Percentiles rank a stretch among this genome's conserved stretches.
Evolutionary conservation across 2,329 filamentous ascomycete genomes (phyloP).

Genomic region (Trichoderma brevicompactum): DNA sequence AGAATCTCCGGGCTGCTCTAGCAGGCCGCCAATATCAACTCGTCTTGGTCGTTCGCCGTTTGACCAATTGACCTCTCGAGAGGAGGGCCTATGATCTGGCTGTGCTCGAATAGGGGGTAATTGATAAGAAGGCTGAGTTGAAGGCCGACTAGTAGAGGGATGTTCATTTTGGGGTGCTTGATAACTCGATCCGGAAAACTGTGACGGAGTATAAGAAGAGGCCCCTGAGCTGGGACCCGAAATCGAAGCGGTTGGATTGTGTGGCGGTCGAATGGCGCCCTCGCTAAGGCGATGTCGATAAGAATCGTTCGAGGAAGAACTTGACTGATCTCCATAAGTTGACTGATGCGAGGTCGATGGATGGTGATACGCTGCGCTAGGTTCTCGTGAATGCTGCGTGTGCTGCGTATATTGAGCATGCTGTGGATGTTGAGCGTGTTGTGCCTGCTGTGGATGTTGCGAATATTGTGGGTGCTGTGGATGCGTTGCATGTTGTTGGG

Average conservation of each 20-base stretch:
- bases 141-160: constrained; percentile 40
- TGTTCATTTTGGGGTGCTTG: constrained; percentile 60
- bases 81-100: constrained; percentile 36
- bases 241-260: constrained; percentile 38
- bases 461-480: constrained; percentile 31
- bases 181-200: constrained; percentile 54
- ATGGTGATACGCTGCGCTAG: constrained; percentile 49
- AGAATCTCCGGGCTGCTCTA: constrained; percentile 58
- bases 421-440: neutral
- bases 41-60: constrained; percentile 58
- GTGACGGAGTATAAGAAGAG: constrained; percentile 52
- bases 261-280: constrained; percentile 37
- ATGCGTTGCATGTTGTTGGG: constrained; percentile 45
- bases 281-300: constrained; percentile 49
- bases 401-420: neutral
- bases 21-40: constrained; percentile 65
- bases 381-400: constrained; percentile 44
- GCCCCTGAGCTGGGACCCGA: constrained; percentile 33
- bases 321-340: constrained; percentile 50
- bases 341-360: constrained; percentile 39
- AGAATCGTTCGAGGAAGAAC: constrained; percentile 54
- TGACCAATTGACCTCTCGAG: constrained; percentile 40
- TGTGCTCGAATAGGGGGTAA: constrained; percentile 54
- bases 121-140: constrained; percentile 47
- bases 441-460: constrained; percentile 30